These are phyloP conservation scores for Eucalyptus lansdowneana DNA, from an alignment of 345 rosid species.

Conservation along the genomic window DNA sequence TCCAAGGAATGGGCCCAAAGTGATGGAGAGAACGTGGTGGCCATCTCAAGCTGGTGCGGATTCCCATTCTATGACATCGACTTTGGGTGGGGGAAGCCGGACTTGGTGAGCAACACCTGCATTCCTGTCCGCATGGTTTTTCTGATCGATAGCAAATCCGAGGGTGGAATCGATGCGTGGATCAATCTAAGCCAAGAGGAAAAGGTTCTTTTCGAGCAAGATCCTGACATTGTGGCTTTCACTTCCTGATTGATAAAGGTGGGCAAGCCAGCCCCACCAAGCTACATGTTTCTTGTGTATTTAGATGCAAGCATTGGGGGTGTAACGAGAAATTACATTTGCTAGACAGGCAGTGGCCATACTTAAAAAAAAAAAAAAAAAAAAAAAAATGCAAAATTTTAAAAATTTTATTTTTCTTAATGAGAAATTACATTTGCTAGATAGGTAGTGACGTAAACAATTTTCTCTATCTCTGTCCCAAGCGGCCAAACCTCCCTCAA, in stretches of 20 bases:
- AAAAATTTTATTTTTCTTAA: background rate
- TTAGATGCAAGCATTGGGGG: background rate
- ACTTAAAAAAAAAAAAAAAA: no score
- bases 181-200: constrained; percentile 4
- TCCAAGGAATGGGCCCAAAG: background rate
- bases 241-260: background rate
- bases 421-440: background rate
- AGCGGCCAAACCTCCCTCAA: no score
- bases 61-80: constrained; percentile 30
- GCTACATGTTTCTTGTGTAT: background rate
- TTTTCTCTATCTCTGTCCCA: no score
- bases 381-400: no score
- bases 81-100: constrained; percentile 55
- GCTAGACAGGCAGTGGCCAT: background rate
- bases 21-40: constrained; percentile 3
- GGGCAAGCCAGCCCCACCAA: background rate
- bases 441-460: background rate
- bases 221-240: background rate
- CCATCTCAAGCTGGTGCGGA: constrained; percentile 21
- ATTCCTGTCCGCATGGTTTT: constrained; percentile 12
- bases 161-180: constrained; percentile 41
- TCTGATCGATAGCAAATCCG: constrained; percentile 23
- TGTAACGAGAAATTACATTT: background rate
- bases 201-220: background rate
- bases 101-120: constrained; percentile 18